Conservation (phyloP, 2,329 filamentous ascomycete species). For the Gyromitra esculenta region DNA sequence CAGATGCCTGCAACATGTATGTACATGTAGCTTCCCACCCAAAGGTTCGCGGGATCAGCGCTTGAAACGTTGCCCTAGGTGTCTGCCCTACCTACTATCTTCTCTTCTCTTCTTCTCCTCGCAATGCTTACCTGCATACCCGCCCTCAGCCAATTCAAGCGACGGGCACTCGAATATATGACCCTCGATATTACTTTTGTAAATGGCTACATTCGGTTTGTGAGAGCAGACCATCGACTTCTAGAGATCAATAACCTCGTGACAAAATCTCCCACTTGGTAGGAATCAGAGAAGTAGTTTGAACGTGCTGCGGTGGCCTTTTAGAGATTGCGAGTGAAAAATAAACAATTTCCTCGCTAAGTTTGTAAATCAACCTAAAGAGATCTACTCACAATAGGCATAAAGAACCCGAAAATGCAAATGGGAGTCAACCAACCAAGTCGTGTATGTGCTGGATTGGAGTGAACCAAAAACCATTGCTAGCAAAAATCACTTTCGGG, state of each 20-base stretch:
- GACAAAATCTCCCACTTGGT: neutral
- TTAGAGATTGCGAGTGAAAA: neutral
- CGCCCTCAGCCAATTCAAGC: slow-evolving; percentile 9
- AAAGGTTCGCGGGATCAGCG: slow-evolving; percentile 22
- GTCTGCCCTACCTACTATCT: slow-evolving; percentile 13
- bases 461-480: too few species aligned
- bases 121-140: slow-evolving; percentile 35
- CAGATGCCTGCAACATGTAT: slow-evolving; percentile 1
- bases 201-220: slow-evolving; percentile 20
- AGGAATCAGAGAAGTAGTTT: neutral
- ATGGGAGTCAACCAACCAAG: too few species aligned
- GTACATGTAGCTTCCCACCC: neutral
- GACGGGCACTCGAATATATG: slow-evolving; percentile 3
- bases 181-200: neutral
- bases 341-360: neutral
- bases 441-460: too few species aligned
- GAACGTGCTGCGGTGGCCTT: neutral
- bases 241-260: neutral
- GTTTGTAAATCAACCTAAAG: slow-evolving; percentile 37
- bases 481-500: too few species aligned
- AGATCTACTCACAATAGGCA: slow-evolving; percentile 3
- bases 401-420: too few species aligned
- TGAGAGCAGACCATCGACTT: slow-evolving; percentile 2
- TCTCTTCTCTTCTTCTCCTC: neutral
- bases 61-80: slow-evolving; percentile 30